phyloP scores from a whole-genome alignment of 257 asterid genomes.

The Solanum sparsipilum region DNA sequence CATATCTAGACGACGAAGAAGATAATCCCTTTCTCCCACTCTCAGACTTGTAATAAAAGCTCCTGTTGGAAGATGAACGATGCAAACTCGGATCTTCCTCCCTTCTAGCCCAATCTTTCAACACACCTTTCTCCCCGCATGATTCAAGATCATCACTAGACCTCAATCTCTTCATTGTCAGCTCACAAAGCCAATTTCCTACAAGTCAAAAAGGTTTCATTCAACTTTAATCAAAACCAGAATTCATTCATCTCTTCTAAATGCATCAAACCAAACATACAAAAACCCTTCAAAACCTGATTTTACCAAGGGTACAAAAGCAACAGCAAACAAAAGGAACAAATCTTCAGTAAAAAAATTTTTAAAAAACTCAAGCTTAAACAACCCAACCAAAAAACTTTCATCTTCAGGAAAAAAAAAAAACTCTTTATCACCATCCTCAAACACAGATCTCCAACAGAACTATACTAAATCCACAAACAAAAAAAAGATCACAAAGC shows the following conservation, averaged over 20 bases:
- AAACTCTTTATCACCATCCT: background rate
- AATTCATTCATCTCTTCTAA: background rate
- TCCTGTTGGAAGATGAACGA: conserved; percentile 63
- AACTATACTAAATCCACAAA: background rate
- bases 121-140: conserved; percentile 53
- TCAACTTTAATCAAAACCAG: background rate
- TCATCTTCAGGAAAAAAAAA: background rate
- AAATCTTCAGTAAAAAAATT: background rate
- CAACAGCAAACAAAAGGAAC: background rate
- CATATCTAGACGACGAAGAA: conserved; percentile 66
- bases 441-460: conserved; percentile 7
- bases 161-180: conserved; percentile 72
- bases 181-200: background rate
- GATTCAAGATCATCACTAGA: conserved; percentile 84
- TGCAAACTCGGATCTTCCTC: conserved; percentile 53
- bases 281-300: background rate
- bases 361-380: background rate
- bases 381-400: background rate
- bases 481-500: background rate
- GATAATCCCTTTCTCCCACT: conserved; percentile 58
- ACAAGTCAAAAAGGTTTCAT: conserved; percentile 8
- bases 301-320: background rate
- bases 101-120: conserved; percentile 81
- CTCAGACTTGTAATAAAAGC: conserved; percentile 68
- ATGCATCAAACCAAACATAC: background rate